phyloP scores from a whole-genome alignment of 2,329 filamentous ascomycete genomes.

The Colletotrichum limetticola region DNA sequence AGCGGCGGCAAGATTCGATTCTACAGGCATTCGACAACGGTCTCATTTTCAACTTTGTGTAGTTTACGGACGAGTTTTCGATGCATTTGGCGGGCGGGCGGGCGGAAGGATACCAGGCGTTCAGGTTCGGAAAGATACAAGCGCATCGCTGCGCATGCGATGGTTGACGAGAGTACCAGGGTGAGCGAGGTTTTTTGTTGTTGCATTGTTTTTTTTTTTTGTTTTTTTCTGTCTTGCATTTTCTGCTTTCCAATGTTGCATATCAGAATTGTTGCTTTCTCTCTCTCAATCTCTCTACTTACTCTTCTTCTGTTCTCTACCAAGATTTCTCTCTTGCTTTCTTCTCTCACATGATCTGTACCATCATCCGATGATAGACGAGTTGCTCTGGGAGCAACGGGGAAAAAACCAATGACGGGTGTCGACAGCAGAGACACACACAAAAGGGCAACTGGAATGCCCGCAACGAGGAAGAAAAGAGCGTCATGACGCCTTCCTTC shows the following conservation, averaged over 20 bases:
- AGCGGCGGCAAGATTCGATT: constrained; percentile 11
- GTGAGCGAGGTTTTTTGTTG: constrained; percentile 24
- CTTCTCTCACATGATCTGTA: constrained; percentile 32
- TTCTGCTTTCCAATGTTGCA: neutral
- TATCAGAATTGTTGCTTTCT: constrained; percentile 13
- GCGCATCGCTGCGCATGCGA: neutral
- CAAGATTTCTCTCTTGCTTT: neutral
- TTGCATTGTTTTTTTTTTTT: neutral
- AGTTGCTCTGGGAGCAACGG: constrained; percentile 16
- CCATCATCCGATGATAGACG: constrained; percentile 18
- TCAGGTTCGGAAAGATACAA: constrained; percentile 29
- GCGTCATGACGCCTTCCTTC: neutral
- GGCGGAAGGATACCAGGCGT: constrained; percentile 31
- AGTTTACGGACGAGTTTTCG: constrained; percentile 18
- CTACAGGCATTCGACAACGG: constrained; percentile 26
- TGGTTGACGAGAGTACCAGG: neutral
- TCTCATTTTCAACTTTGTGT: constrained; percentile 20
- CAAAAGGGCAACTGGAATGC: constrained; percentile 1
- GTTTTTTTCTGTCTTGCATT: constrained; percentile 14
- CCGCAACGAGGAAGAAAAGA: neutral
- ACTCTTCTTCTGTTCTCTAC: constrained; percentile 17
- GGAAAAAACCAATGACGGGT: constrained; percentile 17
- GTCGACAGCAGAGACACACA: neutral
- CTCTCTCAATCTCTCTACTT: constrained; percentile 19
- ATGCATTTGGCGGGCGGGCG: constrained; percentile 19